These are phyloP conservation scores for Cetraspora pellucida DNA, from an alignment of 192 early-diverging fungal species.

Conservation along the genomic window DNA sequence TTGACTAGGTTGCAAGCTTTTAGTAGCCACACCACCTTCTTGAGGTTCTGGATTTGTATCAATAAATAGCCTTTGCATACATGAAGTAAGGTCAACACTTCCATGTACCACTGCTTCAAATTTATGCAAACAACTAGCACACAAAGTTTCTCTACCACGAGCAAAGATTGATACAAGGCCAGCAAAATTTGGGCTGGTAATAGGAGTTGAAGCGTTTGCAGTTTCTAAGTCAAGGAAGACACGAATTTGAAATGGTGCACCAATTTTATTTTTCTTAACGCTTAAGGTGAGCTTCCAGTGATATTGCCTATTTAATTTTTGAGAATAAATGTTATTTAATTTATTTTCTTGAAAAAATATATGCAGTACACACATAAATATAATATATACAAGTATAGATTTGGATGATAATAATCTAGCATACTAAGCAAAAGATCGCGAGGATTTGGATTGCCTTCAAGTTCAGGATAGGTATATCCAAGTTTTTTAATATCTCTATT, in stretches of 20 bases:
- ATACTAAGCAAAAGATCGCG: background rate
- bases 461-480: conserved; percentile 18
- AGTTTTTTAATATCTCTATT: conserved; percentile 1
- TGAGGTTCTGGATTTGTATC: background rate
- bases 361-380: background rate
- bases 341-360: background rate
- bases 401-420: conserved; percentile 15
- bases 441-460: background rate
- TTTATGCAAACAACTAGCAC: background rate
- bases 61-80: conserved; percentile 16
- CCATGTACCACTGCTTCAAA: background rate
- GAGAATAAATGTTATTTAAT: background rate
- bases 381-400: background rate
- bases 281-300: conserved; percentile 13
- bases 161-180: conserved; percentile 14
- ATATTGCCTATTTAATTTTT: background rate
- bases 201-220: background rate
- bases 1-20: background rate
- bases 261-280: conserved; percentile 1
- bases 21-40: background rate
- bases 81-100: conserved; percentile 4
- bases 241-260: conserved; percentile 13
- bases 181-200: conserved; percentile 9
- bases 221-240: conserved; percentile 7
- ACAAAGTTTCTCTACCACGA: background rate